Conservation (phyloP, 2,329 filamentous ascomycete species). For the Microdochium paspali region DNA sequence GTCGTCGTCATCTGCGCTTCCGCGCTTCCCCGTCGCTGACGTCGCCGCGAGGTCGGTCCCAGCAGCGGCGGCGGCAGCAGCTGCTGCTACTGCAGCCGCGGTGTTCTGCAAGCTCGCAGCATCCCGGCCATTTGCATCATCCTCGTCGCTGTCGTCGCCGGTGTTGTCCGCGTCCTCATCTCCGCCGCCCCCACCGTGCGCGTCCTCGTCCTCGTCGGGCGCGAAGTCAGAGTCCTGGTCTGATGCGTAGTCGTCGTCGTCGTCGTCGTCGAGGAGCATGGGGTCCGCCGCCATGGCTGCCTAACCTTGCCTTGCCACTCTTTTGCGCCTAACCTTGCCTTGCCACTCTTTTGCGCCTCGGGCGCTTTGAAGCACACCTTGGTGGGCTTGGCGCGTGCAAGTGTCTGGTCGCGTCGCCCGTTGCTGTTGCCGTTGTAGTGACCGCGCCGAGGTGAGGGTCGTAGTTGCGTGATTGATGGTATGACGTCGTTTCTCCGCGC, state of each 20-base stretch:
- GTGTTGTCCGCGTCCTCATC: constrained; percentile 48
- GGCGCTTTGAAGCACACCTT: too few species aligned
- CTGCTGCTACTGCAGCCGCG: constrained; percentile 10
- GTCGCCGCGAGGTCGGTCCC: neutral
- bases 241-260: constrained; percentile 52
- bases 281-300: neutral
- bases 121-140: too few species aligned
- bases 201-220: constrained; percentile 33
- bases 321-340: too few species aligned
- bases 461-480: too few species aligned
- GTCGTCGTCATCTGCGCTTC: constrained; percentile 16
- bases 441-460: too few species aligned
- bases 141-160: constrained; percentile 1
- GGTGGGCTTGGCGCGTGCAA: too few species aligned
- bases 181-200: constrained; percentile 29
- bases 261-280: neutral
- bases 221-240: constrained; percentile 68
- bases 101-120: constrained; percentile 2
- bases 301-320: too few species aligned
- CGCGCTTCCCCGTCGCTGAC: neutral
- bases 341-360: too few species aligned
- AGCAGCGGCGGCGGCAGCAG: constrained; percentile 14
- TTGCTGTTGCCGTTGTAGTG: too few species aligned
- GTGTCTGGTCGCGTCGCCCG: too few species aligned
- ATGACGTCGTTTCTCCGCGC: too few species aligned